Conservation (phyloP, 208 protist species). For the Herpetomonas tarakana region DNA sequence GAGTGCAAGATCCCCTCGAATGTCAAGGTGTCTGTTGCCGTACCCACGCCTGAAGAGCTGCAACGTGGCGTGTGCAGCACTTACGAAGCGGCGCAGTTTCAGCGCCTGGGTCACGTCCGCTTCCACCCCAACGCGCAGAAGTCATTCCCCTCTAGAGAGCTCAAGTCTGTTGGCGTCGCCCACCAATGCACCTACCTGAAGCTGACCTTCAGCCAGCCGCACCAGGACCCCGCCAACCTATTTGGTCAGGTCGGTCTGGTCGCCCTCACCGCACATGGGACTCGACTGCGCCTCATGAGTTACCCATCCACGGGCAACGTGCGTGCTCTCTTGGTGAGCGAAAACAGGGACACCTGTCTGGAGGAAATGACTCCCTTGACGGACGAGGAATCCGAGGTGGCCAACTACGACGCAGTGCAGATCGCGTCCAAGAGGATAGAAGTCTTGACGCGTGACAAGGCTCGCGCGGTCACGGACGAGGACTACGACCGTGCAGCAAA, state of each 20-base stretch:
- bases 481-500: slow-evolving; percentile 85
- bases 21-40: slow-evolving; percentile 79
- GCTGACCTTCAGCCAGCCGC: slow-evolving; percentile 69
- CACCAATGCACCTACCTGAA: slow-evolving; percentile 79
- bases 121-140: slow-evolving; percentile 63
- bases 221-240: slow-evolving; percentile 78
- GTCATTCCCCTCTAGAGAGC: slow-evolving; percentile 63
- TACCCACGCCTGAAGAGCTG: slow-evolving; percentile 42
- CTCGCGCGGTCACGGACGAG: slow-evolving; percentile 68
- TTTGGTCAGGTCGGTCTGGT: slow-evolving; percentile 88
- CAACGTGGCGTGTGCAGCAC: slow-evolving; percentile 41
- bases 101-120: slow-evolving; percentile 74
- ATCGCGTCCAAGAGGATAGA: slow-evolving; percentile 19
- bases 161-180: slow-evolving; percentile 86
- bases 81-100: slow-evolving; percentile 56
- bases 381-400: slow-evolving; percentile 8
- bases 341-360: slow-evolving; percentile 47
- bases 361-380: slow-evolving; percentile 77
- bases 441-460: slow-evolving; percentile 62
- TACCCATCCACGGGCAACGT: slow-evolving; percentile 18
- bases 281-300: slow-evolving; percentile 35
- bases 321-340: slow-evolving; percentile 44
- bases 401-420: slow-evolving; percentile 27
- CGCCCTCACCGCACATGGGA: slow-evolving; percentile 70
- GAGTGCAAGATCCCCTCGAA: slow-evolving; percentile 83